Percentiles rank a stretch among this genome's conserved stretches.
These are phyloP conservation scores for Aspergillus kassunensis DNA, from an alignment of 495 filamentous ascomycete species.

Conservation along the genomic window DNA sequence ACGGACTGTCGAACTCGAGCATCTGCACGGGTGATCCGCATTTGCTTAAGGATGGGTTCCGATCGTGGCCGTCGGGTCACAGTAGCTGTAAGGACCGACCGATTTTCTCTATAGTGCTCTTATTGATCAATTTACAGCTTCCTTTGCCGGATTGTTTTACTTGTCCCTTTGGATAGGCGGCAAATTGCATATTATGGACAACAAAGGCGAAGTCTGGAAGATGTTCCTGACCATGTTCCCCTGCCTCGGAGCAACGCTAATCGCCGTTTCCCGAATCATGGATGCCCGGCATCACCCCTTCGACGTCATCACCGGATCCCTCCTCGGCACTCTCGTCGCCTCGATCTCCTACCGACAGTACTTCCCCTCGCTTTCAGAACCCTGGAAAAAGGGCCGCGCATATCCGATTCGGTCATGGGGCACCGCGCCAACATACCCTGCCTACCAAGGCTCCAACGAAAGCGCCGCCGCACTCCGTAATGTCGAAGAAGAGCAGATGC, in stretches of 20 bases:
- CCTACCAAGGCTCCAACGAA: conserved; percentile 16
- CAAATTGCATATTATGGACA: conserved; percentile 57
- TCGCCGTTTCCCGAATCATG: conserved; percentile 58
- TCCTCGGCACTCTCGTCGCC: conserved; percentile 55
- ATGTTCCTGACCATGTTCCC: conserved; percentile 63
- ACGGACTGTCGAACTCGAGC: conserved; percentile 56
- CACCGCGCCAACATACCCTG: conserved; percentile 30
- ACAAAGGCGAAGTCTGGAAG: conserved; percentile 73
- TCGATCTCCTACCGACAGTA: conserved; percentile 52
- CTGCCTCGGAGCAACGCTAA: conserved; percentile 49
- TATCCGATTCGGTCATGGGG: conserved; percentile 61
- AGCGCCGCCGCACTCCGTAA: conserved; percentile 32
- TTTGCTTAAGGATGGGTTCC: conserved; percentile 80
- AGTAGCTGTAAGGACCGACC: conserved; percentile 47
- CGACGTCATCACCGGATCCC: conserved; percentile 75
- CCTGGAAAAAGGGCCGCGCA: conserved; percentile 58
- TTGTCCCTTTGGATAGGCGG: conserved; percentile 59
- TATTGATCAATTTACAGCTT: conserved; percentile 34
- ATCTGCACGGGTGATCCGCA: conserved; percentile 66
- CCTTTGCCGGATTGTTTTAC: conserved; percentile 80
- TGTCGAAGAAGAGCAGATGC: conserved; percentile 30
- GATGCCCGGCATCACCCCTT: conserved; percentile 88
- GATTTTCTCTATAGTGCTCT: not conserved
- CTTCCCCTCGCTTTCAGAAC: conserved; percentile 52
- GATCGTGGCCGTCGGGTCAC: conserved; percentile 75